These are phyloP conservation scores for Trichoderma asperelloides DNA, from an alignment of 495 filamentous ascomycete genomes.

Conservation along the genomic window DNA sequence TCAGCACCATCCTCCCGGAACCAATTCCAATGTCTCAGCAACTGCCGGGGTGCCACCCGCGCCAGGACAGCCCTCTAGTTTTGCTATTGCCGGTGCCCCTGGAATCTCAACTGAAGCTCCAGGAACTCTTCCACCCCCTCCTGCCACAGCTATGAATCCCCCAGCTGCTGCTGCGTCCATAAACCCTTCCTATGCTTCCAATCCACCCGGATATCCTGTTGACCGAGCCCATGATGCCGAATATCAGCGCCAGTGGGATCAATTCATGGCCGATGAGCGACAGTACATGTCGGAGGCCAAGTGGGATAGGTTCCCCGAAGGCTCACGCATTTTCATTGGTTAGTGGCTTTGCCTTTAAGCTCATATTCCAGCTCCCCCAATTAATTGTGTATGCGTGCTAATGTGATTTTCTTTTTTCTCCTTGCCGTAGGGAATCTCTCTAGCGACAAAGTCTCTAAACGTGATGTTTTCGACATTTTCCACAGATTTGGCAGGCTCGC, in stretches of 20 bases:
- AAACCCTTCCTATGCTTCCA: conserved; percentile 7
- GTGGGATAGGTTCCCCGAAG: conserved; percentile 86
- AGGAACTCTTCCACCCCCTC: conserved; percentile 51
- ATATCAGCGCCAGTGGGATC: conserved; percentile 67
- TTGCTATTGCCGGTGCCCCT: conserved; percentile 42
- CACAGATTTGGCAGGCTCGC: conserved; percentile 78
- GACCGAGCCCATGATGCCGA: conserved; percentile 26
- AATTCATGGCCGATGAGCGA: conserved; percentile 71
- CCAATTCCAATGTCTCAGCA: conserved; percentile 35
- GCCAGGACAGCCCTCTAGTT: conserved; percentile 27
- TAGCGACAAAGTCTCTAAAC: conserved; percentile 85
- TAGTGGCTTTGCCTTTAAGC: conserved; percentile 23
- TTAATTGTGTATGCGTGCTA: neutral
- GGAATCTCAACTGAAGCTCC: conserved; percentile 43
- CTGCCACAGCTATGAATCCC: conserved; percentile 41
- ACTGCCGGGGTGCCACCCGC: conserved; percentile 14
- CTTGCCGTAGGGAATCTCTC: conserved; percentile 70
- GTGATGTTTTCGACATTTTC: conserved; percentile 86
- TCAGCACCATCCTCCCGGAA: conserved; percentile 10
- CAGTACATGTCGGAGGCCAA: conserved; percentile 77
- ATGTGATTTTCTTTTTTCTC: neutral
- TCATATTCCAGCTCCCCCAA: neutral
- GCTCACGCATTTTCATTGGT: conserved; percentile 89
- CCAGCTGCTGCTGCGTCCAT: conserved; percentile 5
- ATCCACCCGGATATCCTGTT: conserved; percentile 9